Base-by-base conservation (phyloP, 2,329 filamentous ascomycete species). In the Dothideomycetes sp. region DNA sequence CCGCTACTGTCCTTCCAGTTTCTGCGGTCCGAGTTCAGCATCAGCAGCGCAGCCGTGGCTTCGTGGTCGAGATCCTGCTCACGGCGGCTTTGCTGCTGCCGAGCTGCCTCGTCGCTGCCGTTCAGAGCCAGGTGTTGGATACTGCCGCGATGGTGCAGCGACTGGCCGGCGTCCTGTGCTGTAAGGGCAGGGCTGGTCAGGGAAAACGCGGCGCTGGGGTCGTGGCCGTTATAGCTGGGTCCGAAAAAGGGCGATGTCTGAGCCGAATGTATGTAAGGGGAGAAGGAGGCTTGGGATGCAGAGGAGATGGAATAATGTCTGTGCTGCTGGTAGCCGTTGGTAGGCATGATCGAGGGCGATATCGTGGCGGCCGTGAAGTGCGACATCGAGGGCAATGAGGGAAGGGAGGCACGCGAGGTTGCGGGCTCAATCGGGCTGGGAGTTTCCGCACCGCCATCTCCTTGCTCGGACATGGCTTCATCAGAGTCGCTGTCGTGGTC, bases 1-100 rank as follows among this genome's bases (percentile, higher is more conserved):
- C 50, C 57, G 5, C 42, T 42, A n/a, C 31, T 38, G 22, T 41
- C 46, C n/a, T 40, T 45, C 18, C 17, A 39, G 24, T 33, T 38
- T 19, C 47, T 30, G 46, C 51, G 29, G 22, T 48, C 36, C 41
- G 49, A 77, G 49, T 88, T 93, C 43, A 95, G 66, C 87, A 94
- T 94, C 57, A 94, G 61, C 49, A 94, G 59, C 3, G 87, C 88
- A 10, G 85, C 81, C 5, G 86, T 91, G 1, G 86, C 88, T 57
- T 91, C 85, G 45, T 87, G 80, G 32, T 70, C 66, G 19, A 65
- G 57, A 50, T 63, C 50, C 34, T 57, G 45, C 33, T 57, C 52
- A 17, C 38, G 38, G 9, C 36, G 18, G 4, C 15, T 37, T 27
- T 12, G 22, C 22, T 27, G 22, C 34, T 33, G 33, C 10, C 35